phyloP scores from a whole-genome alignment of 495 filamentous ascomycete species.

The Daldinia bambusicola region DNA sequence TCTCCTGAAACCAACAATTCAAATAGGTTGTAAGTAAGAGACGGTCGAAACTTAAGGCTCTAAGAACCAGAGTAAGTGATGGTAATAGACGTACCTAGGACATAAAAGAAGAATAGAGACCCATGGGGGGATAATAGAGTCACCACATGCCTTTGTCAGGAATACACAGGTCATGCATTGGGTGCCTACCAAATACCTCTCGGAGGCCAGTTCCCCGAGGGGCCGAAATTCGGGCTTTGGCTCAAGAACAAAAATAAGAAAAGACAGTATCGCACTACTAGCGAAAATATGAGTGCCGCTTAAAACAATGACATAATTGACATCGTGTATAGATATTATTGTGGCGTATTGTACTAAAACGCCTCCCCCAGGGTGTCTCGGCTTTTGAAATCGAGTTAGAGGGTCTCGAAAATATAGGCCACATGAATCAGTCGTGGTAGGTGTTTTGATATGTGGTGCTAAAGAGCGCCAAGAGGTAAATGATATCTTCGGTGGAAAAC shows the following conservation, averaged over 20 bases:
- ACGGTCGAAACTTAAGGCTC: background rate
- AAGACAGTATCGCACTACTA: background rate
- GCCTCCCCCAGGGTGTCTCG: conserved; percentile 32
- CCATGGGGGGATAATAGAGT: conserved; percentile 3
- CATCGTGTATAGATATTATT: conserved; percentile 7
- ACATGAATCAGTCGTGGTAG: conserved; percentile 15
- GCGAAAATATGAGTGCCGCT: background rate
- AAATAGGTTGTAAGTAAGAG: too few species aligned
- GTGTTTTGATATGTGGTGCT: conserved; percentile 6
- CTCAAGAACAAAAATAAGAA: background rate
- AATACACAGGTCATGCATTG: conserved; percentile 4
- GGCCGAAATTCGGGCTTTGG: conserved; percentile 23
- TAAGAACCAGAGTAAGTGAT: background rate
- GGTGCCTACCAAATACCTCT: background rate
- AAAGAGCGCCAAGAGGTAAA: conserved; percentile 13
- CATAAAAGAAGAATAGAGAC: background rate
- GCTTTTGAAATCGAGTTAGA: conserved; percentile 14
- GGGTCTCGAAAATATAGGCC: conserved; percentile 9
- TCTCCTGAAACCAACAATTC: conserved; percentile 12
- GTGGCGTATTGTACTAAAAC: conserved; percentile 25
- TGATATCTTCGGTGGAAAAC: background rate
- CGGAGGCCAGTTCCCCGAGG: conserved; percentile 1
- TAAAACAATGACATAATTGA: conserved; percentile 36
- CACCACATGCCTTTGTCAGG: conserved; percentile 21
- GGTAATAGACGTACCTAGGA: background rate